Conservation (phyloP, 1,284 basidiomycete species). For the Ceratobasidium sp. region DNA sequence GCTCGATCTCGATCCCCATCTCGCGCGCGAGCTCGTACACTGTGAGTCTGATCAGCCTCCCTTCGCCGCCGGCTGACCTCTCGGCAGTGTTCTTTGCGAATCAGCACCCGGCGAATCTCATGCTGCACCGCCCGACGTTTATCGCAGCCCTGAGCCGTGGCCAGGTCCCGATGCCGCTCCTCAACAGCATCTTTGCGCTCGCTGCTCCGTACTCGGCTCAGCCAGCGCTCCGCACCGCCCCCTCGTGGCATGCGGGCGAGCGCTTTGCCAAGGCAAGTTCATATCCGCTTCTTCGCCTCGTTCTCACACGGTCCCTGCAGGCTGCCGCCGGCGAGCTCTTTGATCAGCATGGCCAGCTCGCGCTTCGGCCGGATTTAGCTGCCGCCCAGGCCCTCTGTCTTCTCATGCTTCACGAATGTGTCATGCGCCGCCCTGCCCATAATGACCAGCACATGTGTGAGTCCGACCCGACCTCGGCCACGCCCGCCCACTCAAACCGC, state of each 20-base stretch:
- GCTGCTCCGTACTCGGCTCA: slow-evolving; percentile 79
- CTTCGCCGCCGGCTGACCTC: slow-evolving; percentile 35
- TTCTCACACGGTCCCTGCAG: slow-evolving; percentile 17
- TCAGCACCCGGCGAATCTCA: slow-evolving; percentile 72
- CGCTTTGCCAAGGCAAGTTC: slow-evolving; percentile 69
- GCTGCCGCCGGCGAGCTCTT: slow-evolving; percentile 58
- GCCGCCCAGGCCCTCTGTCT: slow-evolving; percentile 79
- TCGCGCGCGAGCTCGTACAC: slow-evolving; percentile 79
- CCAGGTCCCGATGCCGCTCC: slow-evolving; percentile 69
- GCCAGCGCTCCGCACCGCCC: slow-evolving; percentile 67
- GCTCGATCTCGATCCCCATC: slow-evolving; percentile 65
- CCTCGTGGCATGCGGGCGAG: slow-evolving; percentile 74
- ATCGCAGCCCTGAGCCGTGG: slow-evolving; percentile 71
- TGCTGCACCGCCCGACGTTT: slow-evolving; percentile 82
- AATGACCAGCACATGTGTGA: slow-evolving; percentile 50
- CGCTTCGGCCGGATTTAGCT: slow-evolving; percentile 57
- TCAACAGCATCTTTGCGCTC: slow-evolving; percentile 78
- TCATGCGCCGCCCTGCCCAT: slow-evolving; percentile 56
- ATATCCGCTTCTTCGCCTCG: neutral
- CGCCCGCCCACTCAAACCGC: neutral
- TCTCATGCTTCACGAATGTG: slow-evolving; percentile 74
- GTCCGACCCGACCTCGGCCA: slow-evolving; percentile 5
- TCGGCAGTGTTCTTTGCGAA: slow-evolving; percentile 80
- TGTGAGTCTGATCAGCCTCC: slow-evolving; percentile 61
- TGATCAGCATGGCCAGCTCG: slow-evolving; percentile 65